A percentile compares a stretch with the other conserved stretches of the same genome.
Conservation (phyloP, 2,329 filamentous ascomycete species). For the Colletotrichum plurivorum region DNA sequence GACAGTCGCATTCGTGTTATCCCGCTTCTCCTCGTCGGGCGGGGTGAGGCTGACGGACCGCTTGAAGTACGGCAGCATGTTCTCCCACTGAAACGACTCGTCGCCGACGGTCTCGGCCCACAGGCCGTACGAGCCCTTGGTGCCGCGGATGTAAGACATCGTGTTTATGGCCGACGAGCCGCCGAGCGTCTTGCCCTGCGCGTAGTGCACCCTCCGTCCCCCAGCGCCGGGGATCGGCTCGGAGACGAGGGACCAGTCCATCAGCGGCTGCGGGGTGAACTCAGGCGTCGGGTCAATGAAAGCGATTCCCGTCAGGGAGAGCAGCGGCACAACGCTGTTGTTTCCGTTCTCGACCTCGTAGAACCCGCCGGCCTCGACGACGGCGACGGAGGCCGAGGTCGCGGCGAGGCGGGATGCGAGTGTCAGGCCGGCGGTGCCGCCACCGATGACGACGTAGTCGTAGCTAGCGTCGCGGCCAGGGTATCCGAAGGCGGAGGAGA, state of each 20-base stretch:
- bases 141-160: constrained; percentile 47
- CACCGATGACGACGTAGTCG: constrained; percentile 50
- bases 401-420: constrained; percentile 52
- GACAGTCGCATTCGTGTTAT: constrained; percentile 44
- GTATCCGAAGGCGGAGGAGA: constrained; percentile 38
- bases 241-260: constrained; percentile 49
- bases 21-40: constrained; percentile 42
- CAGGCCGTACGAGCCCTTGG: constrained; percentile 43
- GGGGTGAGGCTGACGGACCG: constrained; percentile 50
- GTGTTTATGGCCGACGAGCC: constrained; percentile 48
- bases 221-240: constrained; percentile 45
- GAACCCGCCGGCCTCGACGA: constrained; percentile 55
- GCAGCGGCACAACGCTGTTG: constrained; percentile 44
- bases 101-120: constrained; percentile 52
- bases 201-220: constrained; percentile 51
- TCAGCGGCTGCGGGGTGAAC: constrained; percentile 44
- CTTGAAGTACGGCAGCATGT: constrained; percentile 50
- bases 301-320: constrained; percentile 33
- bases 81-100: constrained; percentile 46
- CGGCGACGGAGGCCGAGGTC: constrained; percentile 50
- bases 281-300: constrained; percentile 39
- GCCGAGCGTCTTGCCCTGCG: constrained; percentile 53
- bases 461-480: constrained; percentile 40
- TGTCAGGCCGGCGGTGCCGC: constrained; percentile 54
- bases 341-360: constrained; percentile 50